Evolutionary conservation across 73 alveolate species (phyloP).

Genomic region (Paramecium biaurelia): DNA sequence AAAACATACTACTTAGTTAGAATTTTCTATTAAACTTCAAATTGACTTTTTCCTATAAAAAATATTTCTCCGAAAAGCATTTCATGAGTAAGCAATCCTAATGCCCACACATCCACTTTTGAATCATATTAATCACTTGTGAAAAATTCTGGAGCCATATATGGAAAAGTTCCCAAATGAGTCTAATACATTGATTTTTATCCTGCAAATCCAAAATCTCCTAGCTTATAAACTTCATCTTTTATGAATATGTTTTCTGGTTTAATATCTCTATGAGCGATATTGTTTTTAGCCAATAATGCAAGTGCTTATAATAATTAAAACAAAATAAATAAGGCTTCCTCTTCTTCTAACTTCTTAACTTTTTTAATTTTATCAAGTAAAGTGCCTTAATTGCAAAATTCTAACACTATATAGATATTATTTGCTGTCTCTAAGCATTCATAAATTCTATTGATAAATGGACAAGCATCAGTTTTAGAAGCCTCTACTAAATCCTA

Average conservation of each 20-base stretch:
- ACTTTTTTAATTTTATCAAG: conserved; percentile 9
- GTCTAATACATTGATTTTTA: conserved; percentile 49
- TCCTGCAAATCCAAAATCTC: conserved; percentile 65
- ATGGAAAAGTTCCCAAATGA: conserved; percentile 58
- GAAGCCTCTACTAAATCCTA: conserved; percentile 5
- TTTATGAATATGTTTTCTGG: conserved; percentile 56
- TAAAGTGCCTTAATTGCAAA: conserved; percentile 54
- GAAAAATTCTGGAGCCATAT: conserved; percentile 64
- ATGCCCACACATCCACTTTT: conserved; percentile 62
- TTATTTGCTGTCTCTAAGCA: conserved; percentile 53
- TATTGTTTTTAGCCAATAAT: conserved; percentile 29
- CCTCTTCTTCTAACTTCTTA: neutral
- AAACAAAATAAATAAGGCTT: conserved; percentile 50
- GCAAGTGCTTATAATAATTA: conserved; percentile 17
- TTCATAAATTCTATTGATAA: conserved; percentile 55
- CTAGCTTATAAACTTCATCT: conserved; percentile 44
- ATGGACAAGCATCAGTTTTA: conserved; percentile 54
- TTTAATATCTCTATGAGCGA: conserved; percentile 57
- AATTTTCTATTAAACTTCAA: conserved; percentile 42
- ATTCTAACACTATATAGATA: conserved; percentile 52
- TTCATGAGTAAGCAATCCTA: conserved; percentile 44
- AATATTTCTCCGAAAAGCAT: conserved; percentile 46
- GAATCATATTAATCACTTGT: conserved; percentile 27
- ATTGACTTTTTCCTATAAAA: conserved; percentile 53
- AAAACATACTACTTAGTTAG: neutral